phyloP scores from a whole-genome alignment of 306 rosid genomes.

The Glycine tomentella region DNA sequence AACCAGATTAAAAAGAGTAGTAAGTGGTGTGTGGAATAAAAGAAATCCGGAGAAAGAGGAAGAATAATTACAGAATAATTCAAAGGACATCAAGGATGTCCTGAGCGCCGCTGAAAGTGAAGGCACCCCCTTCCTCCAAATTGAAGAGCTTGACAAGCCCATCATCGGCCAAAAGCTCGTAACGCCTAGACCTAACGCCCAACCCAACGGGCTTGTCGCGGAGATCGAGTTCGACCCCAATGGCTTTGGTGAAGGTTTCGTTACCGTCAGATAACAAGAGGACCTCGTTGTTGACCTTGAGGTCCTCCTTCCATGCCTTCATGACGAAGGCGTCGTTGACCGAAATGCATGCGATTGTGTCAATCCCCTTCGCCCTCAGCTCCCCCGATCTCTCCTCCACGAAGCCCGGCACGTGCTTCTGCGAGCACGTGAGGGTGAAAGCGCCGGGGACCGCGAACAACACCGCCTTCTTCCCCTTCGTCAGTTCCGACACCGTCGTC shows the following conservation, averaged over 20 bases:
- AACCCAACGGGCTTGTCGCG: slow-evolving; percentile 92
- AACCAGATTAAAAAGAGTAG: background rate
- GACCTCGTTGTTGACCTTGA: slow-evolving; percentile 75
- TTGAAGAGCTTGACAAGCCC: slow-evolving; percentile 90
- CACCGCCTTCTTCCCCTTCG: slow-evolving; percentile 85
- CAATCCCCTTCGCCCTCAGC: slow-evolving; percentile 80
- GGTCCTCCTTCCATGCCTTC: slow-evolving; percentile 89
- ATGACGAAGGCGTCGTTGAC: slow-evolving; percentile 93
- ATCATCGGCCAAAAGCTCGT: slow-evolving; percentile 85
- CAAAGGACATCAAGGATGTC: slow-evolving; percentile 76
- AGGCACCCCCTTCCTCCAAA: slow-evolving; percentile 99
- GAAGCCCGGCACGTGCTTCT: slow-evolving; percentile 94
- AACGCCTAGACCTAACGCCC: slow-evolving; percentile 91
- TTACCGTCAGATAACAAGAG: slow-evolving; percentile 83
- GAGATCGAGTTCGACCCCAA: slow-evolving; percentile 87
- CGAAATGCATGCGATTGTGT: slow-evolving; percentile 87
- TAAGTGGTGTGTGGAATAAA: background rate
- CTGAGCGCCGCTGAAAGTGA: slow-evolving; percentile 86
- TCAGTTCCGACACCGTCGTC: slow-evolving; percentile 76
- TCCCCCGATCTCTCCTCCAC: slow-evolving; percentile 77
- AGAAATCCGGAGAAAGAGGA: background rate
- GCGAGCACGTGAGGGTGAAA: slow-evolving; percentile 97
- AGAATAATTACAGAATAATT: too few species aligned
- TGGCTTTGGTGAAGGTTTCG: slow-evolving; percentile 80
- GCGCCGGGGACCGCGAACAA: slow-evolving; percentile 97